These are phyloP conservation scores for Boletus semigastroideus DNA, from an alignment of 1,284 basidiomycete species.

Conservation along the genomic window DNA sequence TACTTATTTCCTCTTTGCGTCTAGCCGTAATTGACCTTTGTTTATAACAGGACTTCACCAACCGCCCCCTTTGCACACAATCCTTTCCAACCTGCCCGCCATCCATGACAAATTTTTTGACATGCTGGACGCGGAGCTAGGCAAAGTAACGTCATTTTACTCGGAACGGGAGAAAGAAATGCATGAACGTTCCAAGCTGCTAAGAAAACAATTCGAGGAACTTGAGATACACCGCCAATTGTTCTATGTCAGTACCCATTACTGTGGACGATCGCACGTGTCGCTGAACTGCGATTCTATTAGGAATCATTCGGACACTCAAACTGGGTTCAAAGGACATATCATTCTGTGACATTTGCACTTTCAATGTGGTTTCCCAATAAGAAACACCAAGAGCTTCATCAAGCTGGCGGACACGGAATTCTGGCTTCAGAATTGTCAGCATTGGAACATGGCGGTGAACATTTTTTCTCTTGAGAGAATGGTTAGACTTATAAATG, in stretches of 20 bases:
- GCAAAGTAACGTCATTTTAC: conserved; percentile 86
- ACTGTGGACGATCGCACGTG: background rate
- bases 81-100: conserved; percentile 54
- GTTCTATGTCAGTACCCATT: conserved; percentile 53
- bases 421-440: conserved; percentile 2
- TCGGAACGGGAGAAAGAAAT: conserved; percentile 71
- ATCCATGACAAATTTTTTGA: conserved; percentile 74
- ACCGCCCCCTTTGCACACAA: conserved; percentile 45
- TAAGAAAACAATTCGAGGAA: conserved; percentile 75
- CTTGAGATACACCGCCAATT: conserved; percentile 68
- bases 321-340: conserved; percentile 16
- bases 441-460: conserved; percentile 10
- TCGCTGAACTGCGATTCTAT: conserved; percentile 7
- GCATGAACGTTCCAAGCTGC: conserved; percentile 43
- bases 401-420: background rate
- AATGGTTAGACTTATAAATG: conserved; percentile 4
- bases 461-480: background rate
- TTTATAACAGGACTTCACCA: conserved; percentile 4
- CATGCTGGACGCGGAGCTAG: conserved; percentile 70
- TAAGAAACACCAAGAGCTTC: background rate
- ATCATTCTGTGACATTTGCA: conserved; percentile 3
- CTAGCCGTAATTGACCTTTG: background rate
- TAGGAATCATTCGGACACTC: conserved; percentile 22
- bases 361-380: conserved; percentile 7
- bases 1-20: conserved; percentile 1